Conservation (phyloP, 306 rosid genomes). For the Comarum palustre region DNA sequence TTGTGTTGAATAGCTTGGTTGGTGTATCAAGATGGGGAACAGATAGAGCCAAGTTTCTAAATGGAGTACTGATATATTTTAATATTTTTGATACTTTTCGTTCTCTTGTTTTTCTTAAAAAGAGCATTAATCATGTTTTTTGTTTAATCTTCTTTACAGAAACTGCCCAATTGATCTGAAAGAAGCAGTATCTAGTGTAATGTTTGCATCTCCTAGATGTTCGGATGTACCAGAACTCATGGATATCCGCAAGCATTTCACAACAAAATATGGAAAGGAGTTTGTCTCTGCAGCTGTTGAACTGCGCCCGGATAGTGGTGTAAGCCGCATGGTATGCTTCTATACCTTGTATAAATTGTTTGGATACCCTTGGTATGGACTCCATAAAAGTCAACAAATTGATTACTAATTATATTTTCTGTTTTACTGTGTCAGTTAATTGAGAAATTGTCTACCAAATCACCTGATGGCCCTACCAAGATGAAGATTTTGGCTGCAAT, state of each 20-base stretch:
- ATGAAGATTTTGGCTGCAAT: slow-evolving; percentile 66
- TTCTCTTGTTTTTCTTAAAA: not conserved
- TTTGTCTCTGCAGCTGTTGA: slow-evolving; percentile 71
- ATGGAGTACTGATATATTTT: not conserved
- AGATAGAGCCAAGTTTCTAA: not conserved
- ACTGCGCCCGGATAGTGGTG: slow-evolving; percentile 94
- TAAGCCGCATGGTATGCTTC: slow-evolving; percentile 74
- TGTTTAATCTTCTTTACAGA: slow-evolving; percentile 40
- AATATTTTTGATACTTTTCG: not conserved
- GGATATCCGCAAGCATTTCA: slow-evolving; percentile 70
- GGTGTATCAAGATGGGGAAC: not conserved
- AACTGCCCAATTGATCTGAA: slow-evolving; percentile 85
- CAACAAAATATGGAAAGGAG: slow-evolving; percentile 85
- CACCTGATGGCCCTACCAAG: slow-evolving; percentile 88
- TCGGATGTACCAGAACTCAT: slow-evolving; percentile 79
- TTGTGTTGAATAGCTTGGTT: not conserved
- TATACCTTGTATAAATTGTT: slow-evolving; percentile 1
- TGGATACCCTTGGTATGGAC: slow-evolving; percentile 14
- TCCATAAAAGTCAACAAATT: slow-evolving; percentile 18
- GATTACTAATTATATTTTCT: slow-evolving; percentile 24
- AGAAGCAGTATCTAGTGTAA: slow-evolving; percentile 84
- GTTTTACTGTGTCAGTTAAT: slow-evolving; percentile 55
- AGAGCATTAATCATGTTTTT: slow-evolving; percentile 19
- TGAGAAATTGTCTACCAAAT: slow-evolving; percentile 87
- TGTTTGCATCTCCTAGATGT: slow-evolving; percentile 92